Evolutionary conservation across 176 grass and related monocot species (phyloP), one percentile per base, ranked within the genome.

Genomic region (Ensete glaucum): DNA sequence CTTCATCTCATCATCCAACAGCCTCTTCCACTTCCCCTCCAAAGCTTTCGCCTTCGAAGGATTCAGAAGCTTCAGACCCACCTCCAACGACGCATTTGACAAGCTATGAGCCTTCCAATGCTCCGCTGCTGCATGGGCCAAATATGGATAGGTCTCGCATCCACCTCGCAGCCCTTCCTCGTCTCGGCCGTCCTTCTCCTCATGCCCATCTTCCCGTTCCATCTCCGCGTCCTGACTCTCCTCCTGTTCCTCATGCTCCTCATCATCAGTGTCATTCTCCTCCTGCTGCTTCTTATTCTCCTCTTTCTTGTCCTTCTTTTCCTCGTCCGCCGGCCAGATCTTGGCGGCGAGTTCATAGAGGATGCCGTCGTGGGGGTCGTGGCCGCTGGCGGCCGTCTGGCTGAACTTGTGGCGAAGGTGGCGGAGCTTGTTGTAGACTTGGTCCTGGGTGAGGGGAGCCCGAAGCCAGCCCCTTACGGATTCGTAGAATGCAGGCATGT

Each of bases 391-490:
- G 27, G 11, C 5, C 25, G 52, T 8, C 21, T 69, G 52, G 25
- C 53, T 34, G 53, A 79, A 70, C 52, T 70, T 79, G 9, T 19
- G 9, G 65, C 65, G 77, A 14, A 79, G 77, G 53, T 55, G 51
- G 66, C 77, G 66, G 23, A 70, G 17, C 66, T 59, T 69, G 62
- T 79, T 79, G 11, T 49, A 24, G 26, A 79, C 52, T 26, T 70
- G 52, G 11, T 79, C 66, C 77, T 58, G 34, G 19, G 65, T 56
- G 15, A 79, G 9, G 13, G 59, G 16, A 10, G 23, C 23, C 10
- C 26, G 26, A 21, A 79, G 64, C 8, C 2, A 49, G 24, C 53
- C 25, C 17, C 22, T 53, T 9, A 79, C 15, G 50, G 19, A 79
- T 0, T 79, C 26, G 17, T 79, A 59, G 65, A 79, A 58, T 24